Evolutionary conservation across 768 basidiomycete species (phyloP).

Genomic region (Hericium erinaceus): DNA sequence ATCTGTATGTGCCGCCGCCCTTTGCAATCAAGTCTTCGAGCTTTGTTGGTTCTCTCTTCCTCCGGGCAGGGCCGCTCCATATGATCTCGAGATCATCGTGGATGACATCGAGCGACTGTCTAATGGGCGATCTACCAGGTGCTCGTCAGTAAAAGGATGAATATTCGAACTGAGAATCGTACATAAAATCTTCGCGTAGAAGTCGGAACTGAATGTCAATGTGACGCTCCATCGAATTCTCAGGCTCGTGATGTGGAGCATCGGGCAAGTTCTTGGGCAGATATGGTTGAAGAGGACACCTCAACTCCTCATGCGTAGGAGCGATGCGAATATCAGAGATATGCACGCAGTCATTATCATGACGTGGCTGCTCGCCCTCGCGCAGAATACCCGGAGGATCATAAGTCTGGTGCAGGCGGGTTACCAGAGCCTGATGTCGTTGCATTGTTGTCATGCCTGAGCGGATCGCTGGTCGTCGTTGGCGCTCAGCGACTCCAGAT

Average conservation of each 20-base stretch:
- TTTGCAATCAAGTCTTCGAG: constrained; percentile 38
- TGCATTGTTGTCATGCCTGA: constrained; percentile 10
- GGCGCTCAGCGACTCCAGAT: constrained; percentile 23
- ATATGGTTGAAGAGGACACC: constrained; percentile 38
- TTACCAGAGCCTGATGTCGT: constrained; percentile 27
- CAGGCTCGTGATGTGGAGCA: constrained; percentile 54
- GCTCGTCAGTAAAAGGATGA: too few relatives aligned
- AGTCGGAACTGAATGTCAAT: constrained; percentile 72
- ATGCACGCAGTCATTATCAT: constrained; percentile 57
- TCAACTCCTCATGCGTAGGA: constrained; percentile 61
- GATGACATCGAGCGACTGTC: constrained; percentile 12
- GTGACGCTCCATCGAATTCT: constrained; percentile 51
- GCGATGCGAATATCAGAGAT: constrained; percentile 55
- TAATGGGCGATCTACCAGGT: constrained; percentile 13
- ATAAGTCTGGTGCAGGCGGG: constrained; percentile 32
- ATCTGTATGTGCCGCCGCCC: constrained; percentile 50
- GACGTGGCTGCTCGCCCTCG: constrained; percentile 38
- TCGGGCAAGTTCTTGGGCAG: constrained; percentile 50
- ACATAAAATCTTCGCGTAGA: constrained; percentile 65
- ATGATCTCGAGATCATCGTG: constrained; percentile 13
- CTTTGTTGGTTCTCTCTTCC: constrained; percentile 22
- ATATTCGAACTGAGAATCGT: too few relatives aligned
- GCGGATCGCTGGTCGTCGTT: background rate
- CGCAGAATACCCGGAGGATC: constrained; percentile 48
- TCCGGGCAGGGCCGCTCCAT: background rate